Conservation (phyloP, 176 grass and related monocot genomes). For the Aegilops sharonensis region DNA sequence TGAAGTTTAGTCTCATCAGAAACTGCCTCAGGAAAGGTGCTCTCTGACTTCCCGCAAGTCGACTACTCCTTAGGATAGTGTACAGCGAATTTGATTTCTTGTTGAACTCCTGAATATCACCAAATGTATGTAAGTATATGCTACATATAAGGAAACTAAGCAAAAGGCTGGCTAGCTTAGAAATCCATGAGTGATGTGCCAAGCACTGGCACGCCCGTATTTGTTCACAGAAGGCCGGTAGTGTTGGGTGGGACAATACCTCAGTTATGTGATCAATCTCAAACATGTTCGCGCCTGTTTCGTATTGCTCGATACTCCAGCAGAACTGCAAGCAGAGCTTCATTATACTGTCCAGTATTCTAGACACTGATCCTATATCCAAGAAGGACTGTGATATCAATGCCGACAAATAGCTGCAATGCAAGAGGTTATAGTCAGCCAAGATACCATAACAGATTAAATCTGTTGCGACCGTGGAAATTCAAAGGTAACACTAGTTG, state of each 20-base stretch:
- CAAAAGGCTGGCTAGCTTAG: neutral
- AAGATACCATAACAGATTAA: neutral
- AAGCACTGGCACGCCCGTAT: neutral
- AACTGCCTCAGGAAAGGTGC: slow-evolving; percentile 92
- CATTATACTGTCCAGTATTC: slow-evolving; percentile 97
- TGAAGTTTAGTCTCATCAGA: slow-evolving; percentile 93
- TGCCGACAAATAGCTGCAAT: slow-evolving; percentile 79
- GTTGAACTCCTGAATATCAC: slow-evolving; percentile 70
- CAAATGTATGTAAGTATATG: neutral
- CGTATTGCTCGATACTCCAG: slow-evolving; percentile 86
- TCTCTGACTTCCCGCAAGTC: slow-evolving; percentile 80
- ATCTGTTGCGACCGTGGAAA: neutral
- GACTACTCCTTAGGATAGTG: slow-evolving; percentile 90
- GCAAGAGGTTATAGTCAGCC: slow-evolving; percentile 10
- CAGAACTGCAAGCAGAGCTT: slow-evolving; percentile 97
- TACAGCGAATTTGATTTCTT: slow-evolving; percentile 99
- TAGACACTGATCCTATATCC: slow-evolving; percentile 95
- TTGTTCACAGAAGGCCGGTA: neutral
- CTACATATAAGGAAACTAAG: slow-evolving; percentile 9
- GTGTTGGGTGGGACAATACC: slow-evolving; percentile 41
- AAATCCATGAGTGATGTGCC: neutral
- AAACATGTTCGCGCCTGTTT: slow-evolving; percentile 56
- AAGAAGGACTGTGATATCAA: slow-evolving; percentile 96
- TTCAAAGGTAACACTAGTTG: neutral
- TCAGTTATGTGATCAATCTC: slow-evolving; percentile 84